Evolutionary conservation across 345 rosid genomes (phyloP).

Genomic region (Eucalyptus sp.): DNA sequence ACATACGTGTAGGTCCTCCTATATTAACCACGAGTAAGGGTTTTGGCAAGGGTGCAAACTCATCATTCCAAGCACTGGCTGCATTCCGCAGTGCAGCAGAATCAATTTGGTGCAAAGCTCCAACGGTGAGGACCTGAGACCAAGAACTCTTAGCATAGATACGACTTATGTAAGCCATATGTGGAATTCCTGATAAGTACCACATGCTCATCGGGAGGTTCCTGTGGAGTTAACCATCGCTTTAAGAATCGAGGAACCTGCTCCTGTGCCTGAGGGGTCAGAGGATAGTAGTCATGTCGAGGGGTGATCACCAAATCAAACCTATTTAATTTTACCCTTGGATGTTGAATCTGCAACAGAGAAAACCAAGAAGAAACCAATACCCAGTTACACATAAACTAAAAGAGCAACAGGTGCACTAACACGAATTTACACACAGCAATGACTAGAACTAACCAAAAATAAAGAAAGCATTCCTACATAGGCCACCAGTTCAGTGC

Average conservation of each 20-base stretch:
- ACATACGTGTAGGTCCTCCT: constrained; percentile 84
- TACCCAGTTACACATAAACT: neutral
- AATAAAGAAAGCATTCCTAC: neutral
- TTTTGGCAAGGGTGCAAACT: constrained; percentile 80
- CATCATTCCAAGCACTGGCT: constrained; percentile 88
- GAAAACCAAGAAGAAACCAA: neutral
- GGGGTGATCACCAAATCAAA: constrained; percentile 97
- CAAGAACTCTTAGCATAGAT: neutral
- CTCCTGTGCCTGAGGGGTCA: constrained; percentile 66
- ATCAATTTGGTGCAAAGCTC: constrained; percentile 90
- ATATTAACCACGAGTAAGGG: constrained; percentile 87
- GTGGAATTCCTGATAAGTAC: constrained; percentile 19
- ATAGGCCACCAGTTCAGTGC: neutral
- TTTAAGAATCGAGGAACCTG: constrained; percentile 68
- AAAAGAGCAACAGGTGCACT: neutral
- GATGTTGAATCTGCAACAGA: constrained; percentile 77
- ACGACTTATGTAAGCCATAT: neutral
- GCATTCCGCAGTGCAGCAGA: constrained; percentile 75
- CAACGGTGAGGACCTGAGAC: constrained; percentile 71
- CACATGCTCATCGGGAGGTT: constrained; percentile 69
- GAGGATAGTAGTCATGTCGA: constrained; percentile 81
- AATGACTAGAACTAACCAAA: neutral
- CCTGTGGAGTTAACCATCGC: constrained; percentile 76
- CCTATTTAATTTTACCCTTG: constrained; percentile 71
- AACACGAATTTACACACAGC: neutral